Evolutionary conservation across 805 yeast genomes (phyloP), one percentile per base, ranked within the genome.

Genomic region (Saccharomyces mikatae): DNA sequence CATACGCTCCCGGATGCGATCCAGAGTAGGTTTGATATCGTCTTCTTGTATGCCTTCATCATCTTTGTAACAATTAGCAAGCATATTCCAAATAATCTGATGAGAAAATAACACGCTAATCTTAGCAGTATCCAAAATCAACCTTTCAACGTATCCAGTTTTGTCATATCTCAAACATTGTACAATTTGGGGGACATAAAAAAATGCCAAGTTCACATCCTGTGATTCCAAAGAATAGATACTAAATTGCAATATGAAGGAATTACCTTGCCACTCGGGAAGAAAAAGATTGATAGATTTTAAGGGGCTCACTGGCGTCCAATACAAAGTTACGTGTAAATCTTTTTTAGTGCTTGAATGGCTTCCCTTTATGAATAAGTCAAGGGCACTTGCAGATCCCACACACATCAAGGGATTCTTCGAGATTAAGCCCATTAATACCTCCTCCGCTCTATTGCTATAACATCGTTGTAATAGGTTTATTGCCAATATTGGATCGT

Each of bases 141-240:
- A 89, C 61, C 89, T 79, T 62, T 88, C 89, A 48, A 92, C 95
- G 62, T 89, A 91, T 0, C 97, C 98, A 48, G 80, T 74, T 10
- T 71, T 71, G 67, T 94, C 99, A 67, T 84, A 85, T 59, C 98
- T 80, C 61, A 94, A 76, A 58, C 89, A 80, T 72, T 94, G 99
- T 22, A 94, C 99, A 70, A 94, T 89, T 69, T 94, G 99, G 1
- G 99, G 99, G 52, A 94, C 98, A 65, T 95, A 94, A 69, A 95
- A 94, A 74, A 95, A 94, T 0, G 97, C 89, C 58, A 86, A 73
- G 62, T 87, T 86, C 41, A 89, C 89, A 63, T 89, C 96, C 63
- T 89, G 96, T 22, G 83, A 78, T 68, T 90, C 97, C 58, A 94
- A 74, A 0, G 97, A 87, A 61, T 96, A 78, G 86, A 92, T 86